Evolutionary conservation across 2,329 filamentous ascomycete species (phyloP).

Genomic region (Fusarium longipes): DNA sequence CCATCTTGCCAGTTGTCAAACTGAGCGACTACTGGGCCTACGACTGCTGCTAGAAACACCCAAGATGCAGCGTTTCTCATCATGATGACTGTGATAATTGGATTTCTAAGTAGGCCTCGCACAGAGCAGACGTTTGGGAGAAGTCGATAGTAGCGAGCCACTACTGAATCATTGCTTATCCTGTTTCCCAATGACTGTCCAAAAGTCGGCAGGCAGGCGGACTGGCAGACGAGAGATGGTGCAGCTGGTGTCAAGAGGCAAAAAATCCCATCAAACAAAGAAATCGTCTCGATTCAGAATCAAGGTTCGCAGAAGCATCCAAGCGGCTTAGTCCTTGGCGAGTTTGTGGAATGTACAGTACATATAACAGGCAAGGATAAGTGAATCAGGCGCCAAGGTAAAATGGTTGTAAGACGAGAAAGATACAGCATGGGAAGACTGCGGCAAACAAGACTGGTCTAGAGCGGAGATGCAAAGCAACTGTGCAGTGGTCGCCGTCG

Average conservation of each 20-base stretch:
- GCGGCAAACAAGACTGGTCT: slow-evolving; percentile 16
- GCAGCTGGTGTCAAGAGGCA: slow-evolving; percentile 20
- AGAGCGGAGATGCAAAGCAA: slow-evolving; percentile 1
- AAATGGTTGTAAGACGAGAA: slow-evolving; percentile 2
- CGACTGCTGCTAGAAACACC: slow-evolving; percentile 33
- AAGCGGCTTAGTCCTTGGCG: slow-evolving; percentile 9
- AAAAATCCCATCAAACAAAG: slow-evolving; percentile 23
- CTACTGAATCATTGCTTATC: slow-evolving; percentile 42
- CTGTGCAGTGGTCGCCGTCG: slow-evolving; percentile 9
- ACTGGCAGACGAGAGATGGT: slow-evolving; percentile 3
- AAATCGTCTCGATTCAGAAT: slow-evolving; percentile 12
- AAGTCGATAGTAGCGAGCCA: slow-evolving; percentile 29
- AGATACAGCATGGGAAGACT: slow-evolving; percentile 5
- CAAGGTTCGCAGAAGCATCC: slow-evolving; percentile 9
- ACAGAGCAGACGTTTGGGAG: slow-evolving; percentile 21
- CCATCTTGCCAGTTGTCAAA: slow-evolving; percentile 59
- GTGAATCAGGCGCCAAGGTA: slow-evolving; percentile 1
- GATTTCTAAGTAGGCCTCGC: slow-evolving; percentile 11
- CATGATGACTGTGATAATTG: slow-evolving; percentile 34
- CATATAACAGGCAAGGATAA: slow-evolving; percentile 17
- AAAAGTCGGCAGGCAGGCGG: slow-evolving; percentile 4
- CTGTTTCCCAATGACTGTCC: slow-evolving; percentile 1
- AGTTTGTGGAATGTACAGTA: slow-evolving; percentile 20
- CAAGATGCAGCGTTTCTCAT: slow-evolving; percentile 20
- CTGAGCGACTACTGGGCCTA: slow-evolving; percentile 51